phyloP scores from a whole-genome alignment of 208 protist genomes.

The Crithidia expoeki region DNA sequence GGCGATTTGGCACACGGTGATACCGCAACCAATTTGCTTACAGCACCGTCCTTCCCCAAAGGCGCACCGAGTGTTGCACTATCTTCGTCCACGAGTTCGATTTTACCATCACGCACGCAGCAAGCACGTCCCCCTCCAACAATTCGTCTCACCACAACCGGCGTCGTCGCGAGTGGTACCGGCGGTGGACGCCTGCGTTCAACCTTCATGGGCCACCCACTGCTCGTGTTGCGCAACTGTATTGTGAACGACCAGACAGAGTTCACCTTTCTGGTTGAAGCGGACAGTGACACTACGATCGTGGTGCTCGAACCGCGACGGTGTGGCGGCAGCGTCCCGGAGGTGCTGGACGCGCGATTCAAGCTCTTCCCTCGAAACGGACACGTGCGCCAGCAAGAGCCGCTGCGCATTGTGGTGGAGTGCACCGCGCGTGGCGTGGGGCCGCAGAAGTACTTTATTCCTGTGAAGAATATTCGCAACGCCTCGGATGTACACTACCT shows the following conservation, averaged over 20 bases:
- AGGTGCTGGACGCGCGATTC: conserved; percentile 74
- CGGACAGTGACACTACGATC: conserved; percentile 56
- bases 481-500: conserved; percentile 69
- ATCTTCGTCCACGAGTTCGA: not conserved
- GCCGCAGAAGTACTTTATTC: conserved; percentile 86
- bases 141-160: conserved; percentile 19
- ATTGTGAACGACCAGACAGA: conserved; percentile 75
- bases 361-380: conserved; percentile 83
- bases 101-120: conserved; percentile 1
- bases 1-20: not conserved
- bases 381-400: conserved; percentile 39
- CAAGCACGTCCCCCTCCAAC: conserved; percentile 14
- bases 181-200: conserved; percentile 9
- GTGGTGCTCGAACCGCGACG: conserved; percentile 80
- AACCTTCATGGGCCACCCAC: conserved; percentile 74
- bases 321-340: conserved; percentile 41
- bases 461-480: conserved; percentile 81
- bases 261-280: conserved; percentile 70
- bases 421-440: conserved; percentile 76
- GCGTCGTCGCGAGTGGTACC: not conserved
- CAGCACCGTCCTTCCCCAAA: not conserved
- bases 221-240: conserved; percentile 69
- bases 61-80: not conserved
- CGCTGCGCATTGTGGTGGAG: conserved; percentile 74
- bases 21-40: not conserved